A percentile compares a stretch with the other conserved stretches of the same genome.
Evolutionary conservation across 306 rosid species (phyloP).

Genomic region (Cyclanthera cordifolia): DNA sequence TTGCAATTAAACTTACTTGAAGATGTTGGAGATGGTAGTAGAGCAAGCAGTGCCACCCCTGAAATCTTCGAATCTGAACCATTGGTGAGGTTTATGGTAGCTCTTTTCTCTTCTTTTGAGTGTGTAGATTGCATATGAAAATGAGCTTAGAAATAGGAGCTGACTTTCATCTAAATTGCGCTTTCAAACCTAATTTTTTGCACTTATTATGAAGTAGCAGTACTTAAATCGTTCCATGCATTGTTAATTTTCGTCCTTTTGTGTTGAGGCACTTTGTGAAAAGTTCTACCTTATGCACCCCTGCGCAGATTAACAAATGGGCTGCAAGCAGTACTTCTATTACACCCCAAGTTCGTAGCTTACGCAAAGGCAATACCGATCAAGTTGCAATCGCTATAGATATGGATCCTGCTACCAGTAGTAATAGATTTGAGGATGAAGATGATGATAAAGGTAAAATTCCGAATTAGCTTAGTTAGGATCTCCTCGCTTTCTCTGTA

Average conservation of each 20-base stretch:
- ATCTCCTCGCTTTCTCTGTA: background rate
- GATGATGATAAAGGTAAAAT: slow-evolving; percentile 85
- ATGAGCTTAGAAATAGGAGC: background rate
- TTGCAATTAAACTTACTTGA: slow-evolving; percentile 8
- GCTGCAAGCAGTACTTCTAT: slow-evolving; percentile 42
- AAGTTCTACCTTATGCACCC: slow-evolving; percentile 12
- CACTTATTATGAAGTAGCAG: background rate
- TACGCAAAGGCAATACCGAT: slow-evolving; percentile 79
- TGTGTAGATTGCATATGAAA: background rate
- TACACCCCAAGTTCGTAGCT: slow-evolving; percentile 89
- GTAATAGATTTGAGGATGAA: slow-evolving; percentile 66
- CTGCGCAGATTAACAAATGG: slow-evolving; percentile 55
- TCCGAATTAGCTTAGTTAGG: background rate
- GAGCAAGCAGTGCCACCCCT: slow-evolving; percentile 35
- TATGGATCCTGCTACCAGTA: slow-evolving; percentile 50
- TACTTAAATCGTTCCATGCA: background rate
- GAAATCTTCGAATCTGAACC: slow-evolving; percentile 84
- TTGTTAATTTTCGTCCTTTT: background rate
- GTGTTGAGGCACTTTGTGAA: slow-evolving; percentile 4
- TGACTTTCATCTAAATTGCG: background rate
- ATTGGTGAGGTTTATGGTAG: slow-evolving; percentile 43
- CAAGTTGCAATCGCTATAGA: slow-evolving; percentile 91
- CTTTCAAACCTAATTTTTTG: background rate
- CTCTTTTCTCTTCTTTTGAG: slow-evolving; percentile 6
- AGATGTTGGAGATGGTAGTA: slow-evolving; percentile 41